phyloP scores from a whole-genome alignment of 495 filamentous ascomycete species.

The Trichoderma reesei region DNA sequence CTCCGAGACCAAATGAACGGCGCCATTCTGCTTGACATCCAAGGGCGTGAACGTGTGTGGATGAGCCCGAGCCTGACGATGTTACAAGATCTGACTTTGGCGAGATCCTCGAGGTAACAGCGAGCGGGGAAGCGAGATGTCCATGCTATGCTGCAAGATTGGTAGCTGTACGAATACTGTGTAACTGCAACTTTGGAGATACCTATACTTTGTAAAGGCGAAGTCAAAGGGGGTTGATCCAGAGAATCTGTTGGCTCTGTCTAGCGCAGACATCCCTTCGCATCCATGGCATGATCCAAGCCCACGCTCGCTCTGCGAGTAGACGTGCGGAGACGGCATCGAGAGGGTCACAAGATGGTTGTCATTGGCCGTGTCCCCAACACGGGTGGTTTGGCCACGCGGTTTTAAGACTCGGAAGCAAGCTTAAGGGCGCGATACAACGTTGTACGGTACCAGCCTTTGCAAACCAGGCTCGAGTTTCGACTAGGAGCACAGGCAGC shows the following conservation, averaged over 20 bases:
- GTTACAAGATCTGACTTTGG: background rate
- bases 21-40: background rate
- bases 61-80: background rate
- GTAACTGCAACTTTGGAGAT: too few relatives aligned
- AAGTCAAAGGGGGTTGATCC: background rate
- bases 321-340: background rate
- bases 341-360: background rate
- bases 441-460: background rate
- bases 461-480: background rate
- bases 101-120: conserved; percentile 3
- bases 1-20: background rate
- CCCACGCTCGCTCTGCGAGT: background rate
- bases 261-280: background rate
- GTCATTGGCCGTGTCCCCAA: background rate
- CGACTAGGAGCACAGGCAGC: background rate
- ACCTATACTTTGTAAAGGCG: background rate
- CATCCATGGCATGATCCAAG: background rate
- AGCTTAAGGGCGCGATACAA: conserved; percentile 9
- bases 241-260: background rate
- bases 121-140: conserved; percentile 1
- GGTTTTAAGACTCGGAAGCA: conserved; percentile 4
- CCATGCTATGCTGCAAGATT: conserved; percentile 7
- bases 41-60: background rate
- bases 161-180: background rate
- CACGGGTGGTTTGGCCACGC: background rate